Percentiles rank a stretch among this genome's conserved stretches.
Evolutionary conservation across 352 stramenopile species (phyloP).

Genomic region (Aphanomyces astaci): DNA sequence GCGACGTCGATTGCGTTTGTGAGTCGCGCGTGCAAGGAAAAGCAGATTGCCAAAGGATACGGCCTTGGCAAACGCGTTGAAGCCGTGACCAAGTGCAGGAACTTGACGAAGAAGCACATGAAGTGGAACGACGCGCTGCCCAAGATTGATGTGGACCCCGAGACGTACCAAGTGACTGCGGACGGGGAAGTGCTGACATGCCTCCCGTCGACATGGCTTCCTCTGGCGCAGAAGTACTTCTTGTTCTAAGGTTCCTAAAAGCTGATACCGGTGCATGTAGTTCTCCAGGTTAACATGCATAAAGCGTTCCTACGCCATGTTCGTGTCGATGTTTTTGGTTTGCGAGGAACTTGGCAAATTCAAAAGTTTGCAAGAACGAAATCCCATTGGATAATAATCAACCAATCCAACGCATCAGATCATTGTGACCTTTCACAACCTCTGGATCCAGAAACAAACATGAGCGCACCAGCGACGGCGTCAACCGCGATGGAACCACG

Average conservation of each 20-base stretch:
- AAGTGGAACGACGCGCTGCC: constrained; percentile 92
- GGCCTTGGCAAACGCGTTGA: constrained; percentile 83
- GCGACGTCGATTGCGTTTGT: constrained; percentile 86
- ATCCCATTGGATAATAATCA: neutral
- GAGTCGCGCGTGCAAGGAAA: constrained; percentile 68
- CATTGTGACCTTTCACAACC: constrained; percentile 14
- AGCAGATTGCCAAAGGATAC: constrained; percentile 57
- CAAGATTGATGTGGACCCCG: constrained; percentile 91
- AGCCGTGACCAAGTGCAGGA: constrained; percentile 71
- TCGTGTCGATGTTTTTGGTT: too few species aligned
- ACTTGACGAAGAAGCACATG: constrained; percentile 94
- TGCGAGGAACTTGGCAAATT: neutral
- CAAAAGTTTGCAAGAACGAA: neutral
- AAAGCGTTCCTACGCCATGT: too few species aligned
- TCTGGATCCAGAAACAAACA: neutral
- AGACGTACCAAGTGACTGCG: constrained; percentile 93
- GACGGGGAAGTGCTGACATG: constrained; percentile 86
- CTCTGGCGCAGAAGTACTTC: constrained; percentile 90
- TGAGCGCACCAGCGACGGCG: neutral
- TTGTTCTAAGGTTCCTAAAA: constrained; percentile 84
- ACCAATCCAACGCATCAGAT: neutral
- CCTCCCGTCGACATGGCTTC: constrained; percentile 69
- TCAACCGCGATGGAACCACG: constrained; percentile 39
- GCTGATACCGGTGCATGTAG: too few species aligned
- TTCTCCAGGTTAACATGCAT: too few species aligned